A percentile compares a stretch with the other conserved stretches of the same genome.
phyloP scores from a whole-genome alignment of 768 basidiomycete genomes.

The Leccinum longicurvipes region DNA sequence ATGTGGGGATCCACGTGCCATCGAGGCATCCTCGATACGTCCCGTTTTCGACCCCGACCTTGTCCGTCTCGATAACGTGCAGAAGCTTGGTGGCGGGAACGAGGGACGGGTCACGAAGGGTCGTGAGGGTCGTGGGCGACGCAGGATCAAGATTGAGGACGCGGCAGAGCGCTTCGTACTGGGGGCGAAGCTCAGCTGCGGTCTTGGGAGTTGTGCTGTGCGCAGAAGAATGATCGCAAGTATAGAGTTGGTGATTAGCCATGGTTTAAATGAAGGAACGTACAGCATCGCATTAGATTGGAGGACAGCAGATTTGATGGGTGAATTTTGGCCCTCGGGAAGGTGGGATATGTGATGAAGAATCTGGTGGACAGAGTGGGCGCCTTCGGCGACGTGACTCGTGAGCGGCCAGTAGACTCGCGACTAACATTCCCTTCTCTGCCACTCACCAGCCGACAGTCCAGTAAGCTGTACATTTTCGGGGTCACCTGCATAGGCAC shows the following conservation, averaged over 20 bases:
- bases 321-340: constrained; percentile 51
- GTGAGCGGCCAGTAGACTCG: not conserved
- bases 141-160: constrained; percentile 54
- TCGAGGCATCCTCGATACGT: constrained; percentile 71
- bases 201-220: constrained; percentile 57
- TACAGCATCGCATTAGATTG: constrained; percentile 77
- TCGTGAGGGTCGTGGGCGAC: constrained; percentile 45
- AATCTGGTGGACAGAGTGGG: constrained; percentile 72
- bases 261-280: constrained; percentile 16
- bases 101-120: constrained; percentile 46
- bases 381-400: constrained; percentile 47
- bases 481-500: constrained; percentile 48
- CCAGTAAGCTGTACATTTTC: constrained; percentile 60
- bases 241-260: not conserved
- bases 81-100: constrained; percentile 52
- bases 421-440: not conserved
- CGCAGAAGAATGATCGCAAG: not conserved
- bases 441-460: constrained; percentile 59
- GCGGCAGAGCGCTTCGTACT: constrained; percentile 61
- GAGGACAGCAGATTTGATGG: constrained; percentile 62
- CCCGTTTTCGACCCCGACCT: constrained; percentile 48
- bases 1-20: constrained; percentile 54
- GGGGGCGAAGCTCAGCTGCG: constrained; percentile 51
- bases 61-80: constrained; percentile 55
- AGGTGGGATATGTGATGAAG: constrained; percentile 67